Conservation (phyloP, 345 rosid genomes). For the Sonneratia alba region DNA sequence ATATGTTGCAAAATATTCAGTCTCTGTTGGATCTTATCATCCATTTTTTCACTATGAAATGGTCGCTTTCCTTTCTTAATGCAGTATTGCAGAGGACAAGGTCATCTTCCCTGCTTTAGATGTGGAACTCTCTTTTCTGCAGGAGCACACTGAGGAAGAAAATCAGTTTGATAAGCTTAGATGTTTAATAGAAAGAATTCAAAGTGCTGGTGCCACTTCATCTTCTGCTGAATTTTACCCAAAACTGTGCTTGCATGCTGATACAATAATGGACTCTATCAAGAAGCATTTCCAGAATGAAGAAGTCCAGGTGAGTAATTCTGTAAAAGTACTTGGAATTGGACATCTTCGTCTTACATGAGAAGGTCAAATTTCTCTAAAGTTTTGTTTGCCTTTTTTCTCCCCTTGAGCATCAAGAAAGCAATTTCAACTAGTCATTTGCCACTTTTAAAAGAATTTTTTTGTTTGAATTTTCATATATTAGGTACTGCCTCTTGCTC, state of each 20-base stretch:
- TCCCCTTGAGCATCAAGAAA: background rate
- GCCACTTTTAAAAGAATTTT: background rate
- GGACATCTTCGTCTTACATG: background rate
- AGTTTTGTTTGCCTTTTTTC: background rate
- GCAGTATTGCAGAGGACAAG: slow-evolving; percentile 81
- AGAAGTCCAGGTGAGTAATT: slow-evolving; percentile 66
- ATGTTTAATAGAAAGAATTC: slow-evolving; percentile 67
- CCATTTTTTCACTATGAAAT: background rate
- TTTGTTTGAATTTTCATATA: slow-evolving; percentile 11
- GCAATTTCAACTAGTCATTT: background rate
- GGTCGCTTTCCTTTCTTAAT: slow-evolving; percentile 5
- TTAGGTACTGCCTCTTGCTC: slow-evolving; percentile 85
- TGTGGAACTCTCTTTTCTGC: slow-evolving; percentile 54
- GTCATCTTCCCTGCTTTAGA: slow-evolving; percentile 87
- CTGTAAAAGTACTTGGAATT: background rate
- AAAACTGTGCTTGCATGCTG: slow-evolving; percentile 72
- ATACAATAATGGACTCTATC: slow-evolving; percentile 71
- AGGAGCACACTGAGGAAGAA: slow-evolving; percentile 82
- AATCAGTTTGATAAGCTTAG: slow-evolving; percentile 63
- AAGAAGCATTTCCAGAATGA: slow-evolving; percentile 63
- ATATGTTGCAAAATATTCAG: background rate
- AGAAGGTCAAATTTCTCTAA: background rate
- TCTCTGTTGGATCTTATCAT: background rate
- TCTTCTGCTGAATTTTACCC: slow-evolving; percentile 56
- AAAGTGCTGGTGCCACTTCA: slow-evolving; percentile 60